Evolutionary conservation across 106 monocot species (phyloP), one percentile per base, ranked within the genome.

Genomic region (Xerophyta viscosa): DNA sequence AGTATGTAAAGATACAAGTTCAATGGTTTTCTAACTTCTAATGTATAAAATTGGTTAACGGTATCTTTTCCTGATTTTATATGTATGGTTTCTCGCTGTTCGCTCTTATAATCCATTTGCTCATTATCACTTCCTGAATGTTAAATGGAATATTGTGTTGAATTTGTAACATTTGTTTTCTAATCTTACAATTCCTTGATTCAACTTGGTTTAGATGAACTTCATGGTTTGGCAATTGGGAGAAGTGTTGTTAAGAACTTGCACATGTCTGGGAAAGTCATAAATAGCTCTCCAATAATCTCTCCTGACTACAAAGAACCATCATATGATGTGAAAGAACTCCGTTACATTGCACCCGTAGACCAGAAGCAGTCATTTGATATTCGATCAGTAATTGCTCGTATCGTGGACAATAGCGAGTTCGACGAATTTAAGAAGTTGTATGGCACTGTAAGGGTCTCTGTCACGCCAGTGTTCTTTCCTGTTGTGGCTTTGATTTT

Each of bases 391-490:
- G 82, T 90, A 17, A 90, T 99, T 80, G 79, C 82, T 63, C 82
- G 72, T 29, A 82, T 90, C 58, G 86, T 86, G 61, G 98, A 99
- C 65, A 82, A 82, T n/a, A 99, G 98, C 63, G 90, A 90, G 59
- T 99, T 99, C 68, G 78, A 86, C 63, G 98, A 99, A 60, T 99
- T 99, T 79, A 99, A 99, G 56, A 99, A 77, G 71, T 67, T 86
- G 18, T 99, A 99, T 82, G 98, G 98, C 64, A 71, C 82, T 31
- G 98, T 99, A 77, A 90, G 82, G 31, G 37, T 42, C 66, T 72
- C 21, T 41, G 13, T 56, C 50, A 20, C 43, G 25, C 27, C 54
- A 52, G 45, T 45, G 43, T 25, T 55, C 10, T 57, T 36, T 54
- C 6, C 28, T 39, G 50, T 13, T 43, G 13, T 54, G n/a, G n/a